Evolutionary conservation across 164 flowering plant genomes (phyloP), one percentile per base, ranked within the genome.

Genomic region (Stephania cephalantha): DNA sequence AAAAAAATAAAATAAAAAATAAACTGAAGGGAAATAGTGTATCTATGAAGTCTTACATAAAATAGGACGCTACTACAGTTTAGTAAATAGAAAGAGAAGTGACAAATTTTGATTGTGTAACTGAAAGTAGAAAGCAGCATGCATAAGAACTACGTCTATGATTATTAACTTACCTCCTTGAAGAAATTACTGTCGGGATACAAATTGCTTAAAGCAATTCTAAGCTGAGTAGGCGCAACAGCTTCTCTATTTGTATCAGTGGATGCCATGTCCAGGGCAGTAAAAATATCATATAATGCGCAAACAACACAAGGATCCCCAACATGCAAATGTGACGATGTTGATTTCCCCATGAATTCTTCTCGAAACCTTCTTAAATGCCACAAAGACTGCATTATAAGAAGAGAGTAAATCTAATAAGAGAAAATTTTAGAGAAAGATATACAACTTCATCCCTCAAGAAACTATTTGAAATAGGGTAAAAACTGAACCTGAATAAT

Each of bases 271-370:
- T 84, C 84, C 81, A 96, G 77, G 72, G 97, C 93, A 76, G 81
- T 82, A 76, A 96, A 91, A 71, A 96, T 89, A 74, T 90, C 91
- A 86, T 86, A 84, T 42, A 96, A 81, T 48, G 97, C 97, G 87
- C 99, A 96, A 53, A 89, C 84, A 72, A 91, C 98, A 85, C 99
- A 96, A 68, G 98, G 99, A 83, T 90, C 91, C 70, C 98, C 99
- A 50, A 91, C 92, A 85, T 96, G 99, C 80, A 80, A 78, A 78
- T 96, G 99, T 76, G 82, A 84, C 42, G 86, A 82, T 25, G 81
- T 71, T 79, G 97, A 86, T 66, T 84, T 91, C 77, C 82, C 78
- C 84, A 92, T 80, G 81, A 96, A 96, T 78, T 91, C 97, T 73
- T 87, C 90, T 46, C 97, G 87, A 76, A 96, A 96, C 55, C 84